Conservation (phyloP, 1,284 basidiomycete species). For the Hortiboletus rubellus region DNA sequence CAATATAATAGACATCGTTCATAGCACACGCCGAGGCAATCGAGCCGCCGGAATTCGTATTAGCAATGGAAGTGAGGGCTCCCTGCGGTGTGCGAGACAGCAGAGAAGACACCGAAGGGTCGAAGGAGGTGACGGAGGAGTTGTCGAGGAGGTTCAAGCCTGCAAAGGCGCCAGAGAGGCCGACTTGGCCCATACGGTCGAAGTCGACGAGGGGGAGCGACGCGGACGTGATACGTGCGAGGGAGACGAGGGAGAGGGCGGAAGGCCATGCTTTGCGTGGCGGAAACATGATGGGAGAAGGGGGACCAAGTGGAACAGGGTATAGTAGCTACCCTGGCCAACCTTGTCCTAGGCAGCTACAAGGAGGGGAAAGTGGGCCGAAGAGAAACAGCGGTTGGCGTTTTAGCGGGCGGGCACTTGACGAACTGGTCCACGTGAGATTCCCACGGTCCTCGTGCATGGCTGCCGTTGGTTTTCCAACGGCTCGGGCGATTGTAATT, state of each 20-base stretch:
- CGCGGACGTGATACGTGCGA: slow-evolving; percentile 47
- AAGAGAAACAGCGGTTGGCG: background rate
- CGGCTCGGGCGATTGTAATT: background rate
- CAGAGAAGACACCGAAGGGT: slow-evolving; percentile 67
- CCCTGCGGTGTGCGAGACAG: slow-evolving; percentile 66
- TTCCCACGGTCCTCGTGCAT: slow-evolving; percentile 16
- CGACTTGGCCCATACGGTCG: slow-evolving; percentile 87
- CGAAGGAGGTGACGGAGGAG: slow-evolving; percentile 54
- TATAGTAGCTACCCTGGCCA: slow-evolving; percentile 9
- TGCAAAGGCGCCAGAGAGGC: slow-evolving; percentile 81
- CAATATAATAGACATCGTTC: slow-evolving; percentile 66
- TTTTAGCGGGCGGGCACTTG: slow-evolving; percentile 5
- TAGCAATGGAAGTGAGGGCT: slow-evolving; percentile 60
- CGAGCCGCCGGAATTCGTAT: slow-evolving; percentile 68
- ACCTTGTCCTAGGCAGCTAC: background rate
- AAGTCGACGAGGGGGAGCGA: slow-evolving; percentile 84
- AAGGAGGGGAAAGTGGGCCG: background rate
- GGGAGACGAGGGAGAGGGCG: slow-evolving; percentile 18
- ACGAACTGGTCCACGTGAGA: slow-evolving; percentile 20
- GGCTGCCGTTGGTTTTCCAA: slow-evolving; percentile 5
- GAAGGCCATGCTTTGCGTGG: slow-evolving; percentile 14
- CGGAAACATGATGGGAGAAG: slow-evolving; percentile 8
- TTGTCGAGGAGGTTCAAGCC: slow-evolving; percentile 78
- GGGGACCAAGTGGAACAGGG: slow-evolving; percentile 7
- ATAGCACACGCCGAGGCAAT: slow-evolving; percentile 68